phyloP scores from a whole-genome alignment of 495 filamentous ascomycete genomes.

The Neurospora sp. region DNA sequence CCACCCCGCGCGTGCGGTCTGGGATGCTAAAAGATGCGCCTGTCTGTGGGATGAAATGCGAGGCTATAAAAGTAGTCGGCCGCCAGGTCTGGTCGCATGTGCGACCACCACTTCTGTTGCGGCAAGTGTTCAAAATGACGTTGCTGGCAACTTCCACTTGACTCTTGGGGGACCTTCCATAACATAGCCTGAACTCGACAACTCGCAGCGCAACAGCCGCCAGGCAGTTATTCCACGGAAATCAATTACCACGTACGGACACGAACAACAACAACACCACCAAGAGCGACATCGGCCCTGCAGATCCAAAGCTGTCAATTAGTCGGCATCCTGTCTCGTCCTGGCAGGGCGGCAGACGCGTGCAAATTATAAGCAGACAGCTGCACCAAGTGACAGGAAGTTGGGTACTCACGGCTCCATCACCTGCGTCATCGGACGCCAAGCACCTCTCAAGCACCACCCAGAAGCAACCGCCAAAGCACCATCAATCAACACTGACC shows the following conservation, averaged over 20 bases:
- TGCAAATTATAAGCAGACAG: neutral
- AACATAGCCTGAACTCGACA: neutral
- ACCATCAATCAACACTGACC: neutral
- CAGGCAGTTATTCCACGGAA: neutral
- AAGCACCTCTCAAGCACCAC: neutral
- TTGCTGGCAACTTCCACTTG: neutral
- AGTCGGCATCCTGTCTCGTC: neutral
- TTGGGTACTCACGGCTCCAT: neutral
- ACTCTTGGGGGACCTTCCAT: neutral
- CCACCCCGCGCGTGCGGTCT: neutral
- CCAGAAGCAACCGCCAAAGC: neutral
- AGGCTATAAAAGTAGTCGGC: neutral
- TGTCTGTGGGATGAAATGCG: neutral
- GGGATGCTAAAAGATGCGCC: neutral
- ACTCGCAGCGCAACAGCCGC: neutral
- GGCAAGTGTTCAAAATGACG: neutral
- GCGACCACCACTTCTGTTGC: neutral
- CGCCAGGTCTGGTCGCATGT: neutral
- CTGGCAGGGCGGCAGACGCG: neutral
- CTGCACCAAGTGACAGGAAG: neutral
- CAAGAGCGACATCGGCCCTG: neutral
- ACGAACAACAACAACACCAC: neutral
- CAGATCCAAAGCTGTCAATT: neutral
- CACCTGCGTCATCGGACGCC: neutral
- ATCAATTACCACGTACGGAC: neutral